Evolutionary conservation across 805 yeast species (phyloP).

Genomic region (Sugiyamaella americana): DNA sequence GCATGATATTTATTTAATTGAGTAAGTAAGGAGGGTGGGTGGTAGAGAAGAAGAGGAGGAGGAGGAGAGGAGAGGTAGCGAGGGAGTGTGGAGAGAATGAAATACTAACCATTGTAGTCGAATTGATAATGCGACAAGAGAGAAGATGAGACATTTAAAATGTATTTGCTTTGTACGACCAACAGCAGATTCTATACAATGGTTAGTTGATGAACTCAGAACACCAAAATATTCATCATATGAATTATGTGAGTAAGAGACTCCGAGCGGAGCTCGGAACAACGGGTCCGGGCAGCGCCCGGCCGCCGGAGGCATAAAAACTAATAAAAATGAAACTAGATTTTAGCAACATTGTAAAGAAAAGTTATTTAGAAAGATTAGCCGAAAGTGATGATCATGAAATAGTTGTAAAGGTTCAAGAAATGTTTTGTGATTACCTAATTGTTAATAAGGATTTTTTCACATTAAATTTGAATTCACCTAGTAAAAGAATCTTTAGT

Average conservation of each 20-base stretch:
- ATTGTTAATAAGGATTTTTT: constrained; percentile 68
- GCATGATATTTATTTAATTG: constrained; percentile 80
- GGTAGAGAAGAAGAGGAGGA: neutral
- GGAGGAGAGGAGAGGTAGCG: neutral
- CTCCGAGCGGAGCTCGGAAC: neutral
- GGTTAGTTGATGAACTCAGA: constrained; percentile 58
- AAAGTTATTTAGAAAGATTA: constrained; percentile 71
- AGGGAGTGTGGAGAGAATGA: neutral
- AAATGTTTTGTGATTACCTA: constrained; percentile 77
- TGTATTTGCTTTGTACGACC: constrained; percentile 81
- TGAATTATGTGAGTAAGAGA: constrained; percentile 43
- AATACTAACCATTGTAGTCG: constrained; percentile 27
- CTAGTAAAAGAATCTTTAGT: constrained; percentile 32
- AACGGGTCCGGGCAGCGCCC: neutral
- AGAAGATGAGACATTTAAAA: constrained; percentile 69
- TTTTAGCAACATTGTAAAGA: constrained; percentile 70
- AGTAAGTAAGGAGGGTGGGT: constrained; percentile 25
- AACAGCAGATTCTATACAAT: constrained; percentile 52
- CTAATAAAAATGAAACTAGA: constrained; percentile 1
- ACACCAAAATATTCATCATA: constrained; percentile 77
- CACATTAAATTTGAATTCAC: constrained; percentile 41
- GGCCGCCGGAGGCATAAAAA: neutral
- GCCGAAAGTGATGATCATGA: constrained; percentile 91
- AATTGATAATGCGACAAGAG: constrained; percentile 54
- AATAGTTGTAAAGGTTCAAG: constrained; percentile 67